phyloP scores from a whole-genome alignment of 176 grass and related monocot species.

The Guadua angustifolia region DNA sequence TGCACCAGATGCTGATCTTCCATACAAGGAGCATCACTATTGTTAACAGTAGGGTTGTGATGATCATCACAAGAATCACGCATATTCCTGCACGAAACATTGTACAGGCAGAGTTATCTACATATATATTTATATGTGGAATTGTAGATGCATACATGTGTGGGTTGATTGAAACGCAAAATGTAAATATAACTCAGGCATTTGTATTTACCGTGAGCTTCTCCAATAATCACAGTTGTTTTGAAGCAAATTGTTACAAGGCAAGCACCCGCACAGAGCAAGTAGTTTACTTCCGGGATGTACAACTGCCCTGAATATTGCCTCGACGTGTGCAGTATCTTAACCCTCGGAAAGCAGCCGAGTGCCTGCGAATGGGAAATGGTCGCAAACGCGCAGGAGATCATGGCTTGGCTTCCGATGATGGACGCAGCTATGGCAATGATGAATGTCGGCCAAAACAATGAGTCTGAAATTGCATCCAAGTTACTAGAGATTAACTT shows the following conservation, averaged over 20 bases:
- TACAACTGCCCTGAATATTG: slow-evolving; percentile 60
- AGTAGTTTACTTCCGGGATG: slow-evolving; percentile 57
- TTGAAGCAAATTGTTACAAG: slow-evolving; percentile 47
- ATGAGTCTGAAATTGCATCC: slow-evolving; percentile 26
- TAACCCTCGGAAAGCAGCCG: slow-evolving; percentile 55
- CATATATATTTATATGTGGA: background rate
- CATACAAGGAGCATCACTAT: slow-evolving; percentile 62
- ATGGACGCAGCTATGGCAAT: slow-evolving; percentile 48
- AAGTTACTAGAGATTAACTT: background rate
- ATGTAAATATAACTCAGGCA: background rate
- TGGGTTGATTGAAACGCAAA: background rate
- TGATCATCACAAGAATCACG: slow-evolving; percentile 56
- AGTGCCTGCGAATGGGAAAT: slow-evolving; percentile 48
- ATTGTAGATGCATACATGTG: background rate
- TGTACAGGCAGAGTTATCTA: background rate
- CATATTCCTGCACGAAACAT: slow-evolving; percentile 45
- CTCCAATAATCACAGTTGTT: slow-evolving; percentile 52
- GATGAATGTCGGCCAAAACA: slow-evolving; percentile 57
- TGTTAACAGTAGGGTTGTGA: slow-evolving; percentile 51
- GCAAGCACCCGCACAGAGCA: slow-evolving; percentile 43
- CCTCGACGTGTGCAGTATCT: slow-evolving; percentile 54
- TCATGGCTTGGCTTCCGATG: slow-evolving; percentile 67
- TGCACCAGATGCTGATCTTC: slow-evolving; percentile 45
- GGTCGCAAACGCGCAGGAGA: slow-evolving; percentile 56
- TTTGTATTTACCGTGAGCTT: slow-evolving; percentile 51